Evolutionary conservation across 108 stramenopile genomes (phyloP), one percentile per base, ranked within the genome.

Genomic region (Licmophora abbreviata): DNA sequence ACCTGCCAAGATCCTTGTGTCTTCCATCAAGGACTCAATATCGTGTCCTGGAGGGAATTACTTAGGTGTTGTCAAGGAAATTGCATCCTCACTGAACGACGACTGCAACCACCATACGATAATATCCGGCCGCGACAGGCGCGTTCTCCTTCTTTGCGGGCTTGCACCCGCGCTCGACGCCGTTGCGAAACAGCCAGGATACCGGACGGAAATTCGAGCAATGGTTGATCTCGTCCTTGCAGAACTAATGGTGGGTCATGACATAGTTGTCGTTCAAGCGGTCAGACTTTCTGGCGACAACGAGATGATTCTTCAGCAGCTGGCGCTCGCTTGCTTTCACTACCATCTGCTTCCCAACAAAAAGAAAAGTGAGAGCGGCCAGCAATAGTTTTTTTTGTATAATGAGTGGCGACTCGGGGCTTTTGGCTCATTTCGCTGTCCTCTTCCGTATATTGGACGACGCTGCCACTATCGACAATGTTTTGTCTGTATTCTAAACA

Each of bases 251-350:
- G 18, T 68, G 17, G 23, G 22, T 21, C 60, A 62, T 28, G 48
- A 61, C 20, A 42, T 61, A 24, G 54, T 56, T 8, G 59, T 68
- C 6, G 7, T 68, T 17, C 60, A 68, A 31, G 67, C 67, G 26
- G 11, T 51, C 17, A 35, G 55, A 28, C 48, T 48, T 47, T 30
- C 12, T 1, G 46, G 41, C 7, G 59, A 67, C 15, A n/a, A 15
- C 18, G 26, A 11, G 0, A 54, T 43, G 22, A 42, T 62, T 5
- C 11, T 68, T 0, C 24, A 38, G 28, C 54, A 60, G 23, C 34
- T 68, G 26, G 60, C 61, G 10, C 47, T 68, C 7, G 54, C 67
- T 23, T 68, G 67, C 38, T 68, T 56, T 36, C 59, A 68, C 33
- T 56, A 43, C 28, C 61, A 63, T 24, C 35, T 67, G 48, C 30